A percentile compares a stretch with the other conserved stretches of the same genome.
Evolutionary conservation across 1,139 yeast species (phyloP).

Genomic region (Diutina scorzettiae): DNA sequence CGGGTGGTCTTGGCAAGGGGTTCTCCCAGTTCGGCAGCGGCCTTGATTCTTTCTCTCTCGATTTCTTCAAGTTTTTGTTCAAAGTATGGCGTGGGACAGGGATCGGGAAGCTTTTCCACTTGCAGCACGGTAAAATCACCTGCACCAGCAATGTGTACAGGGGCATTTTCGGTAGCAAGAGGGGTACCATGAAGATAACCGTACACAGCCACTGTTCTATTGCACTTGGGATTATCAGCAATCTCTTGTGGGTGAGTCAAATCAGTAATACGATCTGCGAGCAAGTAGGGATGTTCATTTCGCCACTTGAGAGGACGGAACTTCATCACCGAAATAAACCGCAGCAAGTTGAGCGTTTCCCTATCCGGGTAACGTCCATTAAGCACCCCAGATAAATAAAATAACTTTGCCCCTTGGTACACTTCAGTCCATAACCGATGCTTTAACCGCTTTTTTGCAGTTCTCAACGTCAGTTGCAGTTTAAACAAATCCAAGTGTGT

Average conservation of each 20-base stretch:
- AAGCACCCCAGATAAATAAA: constrained; percentile 88
- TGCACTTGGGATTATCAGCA: constrained; percentile 70
- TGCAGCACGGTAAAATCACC: constrained; percentile 74
- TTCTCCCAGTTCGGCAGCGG: constrained; percentile 50
- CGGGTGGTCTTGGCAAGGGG: constrained; percentile 34
- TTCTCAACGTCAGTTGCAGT: constrained; percentile 78
- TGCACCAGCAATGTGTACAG: constrained; percentile 89
- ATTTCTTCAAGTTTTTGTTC: constrained; percentile 77
- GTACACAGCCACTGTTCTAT: constrained; percentile 81
- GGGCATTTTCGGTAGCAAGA: constrained; percentile 56
- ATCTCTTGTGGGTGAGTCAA: constrained; percentile 83
- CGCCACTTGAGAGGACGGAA: constrained; percentile 98
- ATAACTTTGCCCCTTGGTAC: constrained; percentile 93
- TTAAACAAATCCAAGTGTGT: constrained; percentile 93
- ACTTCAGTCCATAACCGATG: constrained; percentile 99
- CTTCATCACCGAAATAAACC: constrained; percentile 95
- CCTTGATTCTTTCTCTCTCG: constrained; percentile 58
- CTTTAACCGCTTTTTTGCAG: constrained; percentile 84
- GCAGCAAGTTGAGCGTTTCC: constrained; percentile 79
- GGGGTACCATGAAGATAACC: constrained; percentile 96
- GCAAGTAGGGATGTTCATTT: constrained; percentile 90
- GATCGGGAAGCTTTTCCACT: constrained; percentile 89
- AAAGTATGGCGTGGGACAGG: constrained; percentile 93
- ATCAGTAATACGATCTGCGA: constrained; percentile 91
- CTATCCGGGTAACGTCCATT: constrained; percentile 98